Base-by-base conservation (phyloP, 208 protist species). In the Spongospora subterranea region DNA sequence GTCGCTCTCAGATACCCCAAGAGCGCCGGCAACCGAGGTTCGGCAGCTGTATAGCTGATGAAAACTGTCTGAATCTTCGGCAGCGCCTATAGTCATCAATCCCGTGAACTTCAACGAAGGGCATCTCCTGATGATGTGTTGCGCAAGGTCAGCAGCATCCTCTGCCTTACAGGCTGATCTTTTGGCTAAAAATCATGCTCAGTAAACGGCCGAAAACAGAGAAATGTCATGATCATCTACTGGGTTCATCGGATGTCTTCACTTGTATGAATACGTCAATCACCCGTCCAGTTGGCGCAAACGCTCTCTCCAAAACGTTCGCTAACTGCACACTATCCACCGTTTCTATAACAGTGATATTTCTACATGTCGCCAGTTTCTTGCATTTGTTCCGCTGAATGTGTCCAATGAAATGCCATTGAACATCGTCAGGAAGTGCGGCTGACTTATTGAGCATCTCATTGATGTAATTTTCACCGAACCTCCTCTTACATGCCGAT, bases 371-470 rank as follows among this genome's bases (percentile, higher is more conserved):
- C 71, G 35, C 17, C 71, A 82, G 71, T 35, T 82, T 82, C 71
- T 82, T 82, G 40, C 17, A 6, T 43, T 82, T 82, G n/a, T 82
- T 82, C n/a, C 17, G 6, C n/a, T 82, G 71, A 35, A 82, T 35
- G n/a, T 82, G 71, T n/a, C 71, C 71, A n/a, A 82, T 82, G n/a
- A 82, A 82, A 35, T 35, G 71, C 71, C 71, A 82, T 82, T 82
- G 6, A 13, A 82, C 13, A 43, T 82, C 71, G n/a, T 82, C 71
- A 35, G 35, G 71, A 6, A 82, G n/a, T 43, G 35, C 6, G n/a
- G 11, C n/a, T n/a, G n/a, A 6, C n/a, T 82, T 82, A 20, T 82
- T 35, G 35, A 35, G 6, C 71, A 82, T 6, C 71, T 82, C 71
- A n/a, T 39, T 35, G 71, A 82, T 82, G 40, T 82, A 82, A 43